These are phyloP conservation scores for Sapria himalayana DNA, from an alignment of 345 rosid genomes.

Conservation along the genomic window DNA sequence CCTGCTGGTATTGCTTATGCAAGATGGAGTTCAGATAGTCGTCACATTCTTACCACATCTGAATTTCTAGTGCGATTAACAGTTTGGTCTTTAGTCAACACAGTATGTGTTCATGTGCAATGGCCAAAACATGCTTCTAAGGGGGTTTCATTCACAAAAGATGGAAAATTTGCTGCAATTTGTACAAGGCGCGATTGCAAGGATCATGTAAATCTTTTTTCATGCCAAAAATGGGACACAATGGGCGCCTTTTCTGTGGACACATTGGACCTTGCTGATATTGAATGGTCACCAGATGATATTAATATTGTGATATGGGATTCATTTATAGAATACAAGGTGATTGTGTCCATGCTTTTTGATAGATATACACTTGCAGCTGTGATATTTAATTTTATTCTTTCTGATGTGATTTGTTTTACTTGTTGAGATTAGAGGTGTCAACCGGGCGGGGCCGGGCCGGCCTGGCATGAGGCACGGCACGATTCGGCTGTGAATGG, in stretches of 20 bases:
- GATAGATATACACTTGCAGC: too few species aligned
- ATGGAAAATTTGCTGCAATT: constrained; percentile 75
- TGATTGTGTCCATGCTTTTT: constrained; percentile 4
- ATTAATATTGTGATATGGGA: constrained; percentile 73
- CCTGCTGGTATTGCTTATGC: constrained; percentile 92
- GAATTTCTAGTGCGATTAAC: constrained; percentile 81
- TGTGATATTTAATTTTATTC: too few species aligned
- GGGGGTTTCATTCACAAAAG: constrained; percentile 62
- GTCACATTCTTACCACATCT: constrained; percentile 80
- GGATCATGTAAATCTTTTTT: constrained; percentile 67
- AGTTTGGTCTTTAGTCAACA: constrained; percentile 81
- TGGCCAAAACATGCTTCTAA: constrained; percentile 91
- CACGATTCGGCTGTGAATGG: too few species aligned
- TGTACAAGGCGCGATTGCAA: constrained; percentile 92
- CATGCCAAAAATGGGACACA: constrained; percentile 84
- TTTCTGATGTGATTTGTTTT: too few species aligned
- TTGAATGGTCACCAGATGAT: constrained; percentile 93
- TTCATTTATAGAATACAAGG: constrained; percentile 83
- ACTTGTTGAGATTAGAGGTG: too few species aligned
- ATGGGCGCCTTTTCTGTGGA: constrained; percentile 88
- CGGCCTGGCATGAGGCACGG: too few species aligned
- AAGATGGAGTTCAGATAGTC: constrained; percentile 96
- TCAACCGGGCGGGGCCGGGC: too few species aligned
- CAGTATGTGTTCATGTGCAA: constrained; percentile 89
- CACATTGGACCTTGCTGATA: constrained; percentile 76